A percentile compares a stretch with the other conserved stretches of the same genome.
Conservation (phyloP, 208 protist genomes). For the Leishmania martiniquensis region DNA sequence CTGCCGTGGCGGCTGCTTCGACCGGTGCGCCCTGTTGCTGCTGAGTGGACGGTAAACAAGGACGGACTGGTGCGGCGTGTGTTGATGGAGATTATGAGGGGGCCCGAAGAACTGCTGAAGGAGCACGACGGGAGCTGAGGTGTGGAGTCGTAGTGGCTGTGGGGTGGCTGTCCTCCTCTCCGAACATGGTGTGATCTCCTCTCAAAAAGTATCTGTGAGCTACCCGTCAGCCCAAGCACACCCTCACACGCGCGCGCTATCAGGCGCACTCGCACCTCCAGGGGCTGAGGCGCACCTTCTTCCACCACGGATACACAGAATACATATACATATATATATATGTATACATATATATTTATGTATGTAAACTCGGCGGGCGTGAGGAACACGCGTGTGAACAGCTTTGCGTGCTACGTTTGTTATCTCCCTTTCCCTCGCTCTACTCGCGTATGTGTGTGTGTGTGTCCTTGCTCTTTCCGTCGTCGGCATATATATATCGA, state of each 20-base stretch:
- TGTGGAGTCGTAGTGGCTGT: not conserved
- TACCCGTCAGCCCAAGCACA: not conserved
- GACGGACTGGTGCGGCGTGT: conserved; percentile 30
- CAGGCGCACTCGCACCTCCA: too few species aligned
- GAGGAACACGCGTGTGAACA: not conserved
- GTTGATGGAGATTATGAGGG: conserved; percentile 21
- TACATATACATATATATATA: not conserved
- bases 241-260: too few species aligned
- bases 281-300: too few species aligned
- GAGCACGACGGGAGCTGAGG: conserved; percentile 11
- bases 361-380: not conserved
- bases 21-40: conserved; percentile 15
- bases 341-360: not conserved
- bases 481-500: too few species aligned
- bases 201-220: not conserved
- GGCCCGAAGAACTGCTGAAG: conserved; percentile 13
- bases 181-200: not conserved
- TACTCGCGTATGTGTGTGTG: not conserved
- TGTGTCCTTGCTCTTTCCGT: too few species aligned
- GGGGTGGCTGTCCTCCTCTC: not conserved
- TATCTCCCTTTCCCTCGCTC: not conserved
- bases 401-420: not conserved
- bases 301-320: too few species aligned
- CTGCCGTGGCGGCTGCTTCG: conserved; percentile 30
- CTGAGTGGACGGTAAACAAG: conserved; percentile 27